phyloP scores from a whole-genome alignment of 176 grass and related monocot genomes.

The Oryza glumipatula region DNA sequence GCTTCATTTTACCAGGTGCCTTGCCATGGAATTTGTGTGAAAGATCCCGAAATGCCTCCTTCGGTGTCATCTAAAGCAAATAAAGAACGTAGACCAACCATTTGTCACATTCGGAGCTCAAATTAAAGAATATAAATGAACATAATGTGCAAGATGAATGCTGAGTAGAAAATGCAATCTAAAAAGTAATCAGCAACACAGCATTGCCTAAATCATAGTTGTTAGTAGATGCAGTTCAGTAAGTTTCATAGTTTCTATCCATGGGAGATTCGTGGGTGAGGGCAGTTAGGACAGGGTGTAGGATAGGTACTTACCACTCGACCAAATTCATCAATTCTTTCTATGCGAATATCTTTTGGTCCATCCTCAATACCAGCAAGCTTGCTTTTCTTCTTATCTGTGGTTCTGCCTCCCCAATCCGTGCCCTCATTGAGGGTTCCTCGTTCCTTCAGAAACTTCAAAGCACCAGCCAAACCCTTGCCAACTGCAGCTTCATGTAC shows the following conservation, averaged over 20 bases:
- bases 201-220: neutral
- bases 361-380: constrained; percentile 70
- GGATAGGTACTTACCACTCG: constrained; percentile 63
- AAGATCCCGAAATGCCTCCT: constrained; percentile 86
- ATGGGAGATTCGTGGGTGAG: neutral
- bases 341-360: constrained; percentile 74
- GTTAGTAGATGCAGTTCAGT: neutral
- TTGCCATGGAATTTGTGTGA: constrained; percentile 96
- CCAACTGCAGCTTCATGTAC: constrained; percentile 78
- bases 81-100: neutral
- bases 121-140: neutral
- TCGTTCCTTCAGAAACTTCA: constrained; percentile 77
- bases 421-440: constrained; percentile 85
- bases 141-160: neutral
- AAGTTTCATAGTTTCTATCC: neutral
- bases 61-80: constrained; percentile 80
- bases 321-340: constrained; percentile 87
- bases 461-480: constrained; percentile 81
- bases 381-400: constrained; percentile 81
- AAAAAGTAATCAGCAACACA: neutral
- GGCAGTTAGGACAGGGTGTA: neutral
- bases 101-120: neutral
- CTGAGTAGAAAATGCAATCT: neutral
- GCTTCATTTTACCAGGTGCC: constrained; percentile 98
- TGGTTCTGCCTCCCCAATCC: constrained; percentile 73